A percentile compares a stretch with the other conserved stretches of the same genome.
Conservation (phyloP, 2,329 filamentous ascomycete species). For the Boeremia lycopersici region DNA sequence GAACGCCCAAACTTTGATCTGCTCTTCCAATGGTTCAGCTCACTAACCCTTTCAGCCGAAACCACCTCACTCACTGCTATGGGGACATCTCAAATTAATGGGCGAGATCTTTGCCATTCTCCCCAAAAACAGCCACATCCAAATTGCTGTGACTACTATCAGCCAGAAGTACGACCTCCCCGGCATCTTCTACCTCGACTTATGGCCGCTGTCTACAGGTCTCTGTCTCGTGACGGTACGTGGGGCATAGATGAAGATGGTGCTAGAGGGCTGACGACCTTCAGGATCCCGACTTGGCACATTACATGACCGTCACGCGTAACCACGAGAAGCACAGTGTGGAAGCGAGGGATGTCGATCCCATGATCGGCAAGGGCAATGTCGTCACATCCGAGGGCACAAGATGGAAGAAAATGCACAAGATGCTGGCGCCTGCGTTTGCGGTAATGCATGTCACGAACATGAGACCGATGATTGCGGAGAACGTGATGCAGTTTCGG, state of each 20-base stretch:
- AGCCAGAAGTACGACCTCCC: conserved; percentile 44
- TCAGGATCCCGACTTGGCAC: conserved; percentile 44
- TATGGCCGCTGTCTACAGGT: conserved; percentile 49
- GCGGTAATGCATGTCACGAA: conserved; percentile 36
- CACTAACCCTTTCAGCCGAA: conserved; percentile 36
- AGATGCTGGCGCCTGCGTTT: conserved; percentile 48
- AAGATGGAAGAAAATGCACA: conserved; percentile 44
- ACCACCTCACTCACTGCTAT: conserved; percentile 50
- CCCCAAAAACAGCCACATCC: conserved; percentile 46
- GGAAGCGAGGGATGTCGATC: conserved; percentile 25
- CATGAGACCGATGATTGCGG: conserved; percentile 38
- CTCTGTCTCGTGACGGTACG: conserved; percentile 40
- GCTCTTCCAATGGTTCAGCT: neutral
- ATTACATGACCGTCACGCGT: conserved; percentile 45
- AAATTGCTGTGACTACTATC: conserved; percentile 43
- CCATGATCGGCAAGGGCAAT: conserved; percentile 36
- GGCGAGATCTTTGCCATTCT: conserved; percentile 42
- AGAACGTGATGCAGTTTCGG: conserved; percentile 42
- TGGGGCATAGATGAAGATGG: neutral
- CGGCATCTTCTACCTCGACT: conserved; percentile 52
- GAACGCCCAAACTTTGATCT: too few species aligned
- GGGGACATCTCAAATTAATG: conserved; percentile 50
- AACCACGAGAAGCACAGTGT: conserved; percentile 41
- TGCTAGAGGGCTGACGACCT: neutral
- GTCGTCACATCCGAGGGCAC: conserved; percentile 41